A percentile compares a stretch with the other conserved stretches of the same genome.
These are phyloP conservation scores for Camelina sativa DNA, from an alignment of 345 rosid species.

Conservation along the genomic window DNA sequence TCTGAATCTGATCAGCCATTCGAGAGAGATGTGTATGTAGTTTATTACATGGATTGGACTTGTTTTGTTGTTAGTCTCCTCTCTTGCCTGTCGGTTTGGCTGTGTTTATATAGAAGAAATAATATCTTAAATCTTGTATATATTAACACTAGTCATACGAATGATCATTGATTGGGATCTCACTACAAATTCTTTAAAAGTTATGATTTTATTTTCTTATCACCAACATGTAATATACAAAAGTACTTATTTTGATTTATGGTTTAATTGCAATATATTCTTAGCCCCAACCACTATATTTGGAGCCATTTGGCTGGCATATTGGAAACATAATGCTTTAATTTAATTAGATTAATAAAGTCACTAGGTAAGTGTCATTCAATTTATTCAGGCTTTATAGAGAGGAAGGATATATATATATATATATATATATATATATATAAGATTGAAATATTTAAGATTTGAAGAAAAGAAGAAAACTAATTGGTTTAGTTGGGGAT, in stretches of 20 bases:
- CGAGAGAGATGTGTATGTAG: conserved; percentile 7
- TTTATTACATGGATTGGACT: conserved; percentile 11
- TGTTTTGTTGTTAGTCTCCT: conserved; percentile 10
- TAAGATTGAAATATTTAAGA: too few relatives aligned
- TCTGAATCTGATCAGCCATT: conserved; percentile 29
- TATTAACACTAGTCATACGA: conserved; percentile 7
- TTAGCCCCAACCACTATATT: conserved; percentile 31
- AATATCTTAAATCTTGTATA: neutral
- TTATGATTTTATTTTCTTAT: neutral
- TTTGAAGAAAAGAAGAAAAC: too few relatives aligned
- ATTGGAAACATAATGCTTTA: conserved; percentile 17
- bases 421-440: too few relatives aligned
- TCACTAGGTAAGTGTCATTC: too few relatives aligned
- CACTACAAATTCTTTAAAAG: neutral
- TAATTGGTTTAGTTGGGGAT: neutral
- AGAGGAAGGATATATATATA: too few relatives aligned
- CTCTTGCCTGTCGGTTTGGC: conserved; percentile 10
- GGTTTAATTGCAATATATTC: neutral
- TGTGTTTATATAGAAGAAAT: conserved; percentile 31
- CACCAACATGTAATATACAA: neutral
- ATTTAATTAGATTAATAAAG: neutral
- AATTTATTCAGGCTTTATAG: too few relatives aligned
- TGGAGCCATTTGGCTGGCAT: conserved; percentile 36
- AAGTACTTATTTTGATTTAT: conserved; percentile 1
- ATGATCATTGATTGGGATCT: conserved; percentile 24